These are phyloP conservation scores for Zarea fungicola DNA, from an alignment of 2,329 filamentous ascomycete genomes.

Conservation along the genomic window DNA sequence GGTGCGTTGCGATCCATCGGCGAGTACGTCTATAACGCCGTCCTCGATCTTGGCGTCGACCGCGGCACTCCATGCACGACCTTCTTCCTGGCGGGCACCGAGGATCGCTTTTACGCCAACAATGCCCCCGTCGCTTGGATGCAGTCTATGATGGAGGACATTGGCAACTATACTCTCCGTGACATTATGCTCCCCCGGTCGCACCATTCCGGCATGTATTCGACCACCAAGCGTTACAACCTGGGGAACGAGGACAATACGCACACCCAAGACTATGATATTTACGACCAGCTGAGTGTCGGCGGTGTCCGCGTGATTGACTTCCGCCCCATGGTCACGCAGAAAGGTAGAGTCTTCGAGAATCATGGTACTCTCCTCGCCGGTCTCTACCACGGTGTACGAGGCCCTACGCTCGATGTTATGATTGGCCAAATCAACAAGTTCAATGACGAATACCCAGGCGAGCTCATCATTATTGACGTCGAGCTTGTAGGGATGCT, in stretches of 20 bases:
- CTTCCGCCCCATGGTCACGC: slow-evolving; percentile 18
- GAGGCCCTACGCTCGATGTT: slow-evolving; percentile 22
- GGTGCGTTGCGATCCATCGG: slow-evolving; percentile 16
- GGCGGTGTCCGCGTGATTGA: slow-evolving; percentile 28
- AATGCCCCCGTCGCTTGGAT: slow-evolving; percentile 26
- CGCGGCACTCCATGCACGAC: background rate
- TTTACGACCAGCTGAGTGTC: slow-evolving; percentile 22
- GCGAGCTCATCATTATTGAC: slow-evolving; percentile 31
- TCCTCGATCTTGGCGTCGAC: background rate
- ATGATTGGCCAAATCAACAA: slow-evolving; percentile 25
- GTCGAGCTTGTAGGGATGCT: slow-evolving; percentile 18
- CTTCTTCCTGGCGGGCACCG: slow-evolving; percentile 27
- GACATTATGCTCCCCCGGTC: slow-evolving; percentile 27
- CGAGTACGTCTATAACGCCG: slow-evolving; percentile 12
- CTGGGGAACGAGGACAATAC: slow-evolving; percentile 18
- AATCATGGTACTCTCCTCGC: slow-evolving; percentile 18
- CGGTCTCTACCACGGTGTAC: slow-evolving; percentile 19
- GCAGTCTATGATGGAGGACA: slow-evolving; percentile 21
- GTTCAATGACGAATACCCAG: slow-evolving; percentile 25
- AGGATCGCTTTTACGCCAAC: slow-evolving; percentile 25
- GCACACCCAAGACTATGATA: slow-evolving; percentile 19
- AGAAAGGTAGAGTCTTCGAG: slow-evolving; percentile 15
- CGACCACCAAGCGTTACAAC: slow-evolving; percentile 2
- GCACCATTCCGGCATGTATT: slow-evolving; percentile 27
- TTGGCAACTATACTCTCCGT: slow-evolving; percentile 24